Evolutionary conservation across 192 early-diverging fungal genomes (phyloP), one percentile per base, ranked within the genome.

Genomic region (Gonapodya prolifera): DNA sequence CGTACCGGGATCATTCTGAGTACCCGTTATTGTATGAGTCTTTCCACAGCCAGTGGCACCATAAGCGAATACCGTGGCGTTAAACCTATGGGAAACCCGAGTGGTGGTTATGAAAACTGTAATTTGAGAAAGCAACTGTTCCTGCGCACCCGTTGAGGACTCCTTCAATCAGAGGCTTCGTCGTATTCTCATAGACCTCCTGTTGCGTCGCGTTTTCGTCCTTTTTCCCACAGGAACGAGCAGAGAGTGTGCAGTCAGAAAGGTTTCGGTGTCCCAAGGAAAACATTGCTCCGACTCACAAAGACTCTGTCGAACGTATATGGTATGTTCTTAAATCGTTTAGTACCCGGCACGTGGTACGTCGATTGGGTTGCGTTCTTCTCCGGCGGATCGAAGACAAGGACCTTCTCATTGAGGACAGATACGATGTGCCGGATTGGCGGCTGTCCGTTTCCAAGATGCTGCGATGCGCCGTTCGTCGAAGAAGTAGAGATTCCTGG

Each of bases 21-120:
- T 87, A 13, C 91, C 91, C 29, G 85, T 86, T 78, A 94, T 94
- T 0, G 94, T 96, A 80, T 94, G 89, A 1, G 95, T 95, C 75
- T 96, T 96, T 17, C 95, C 95, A 35, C 91, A 91, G 2, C 93
- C 94, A 2, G 94, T 91, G 1, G 87, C 89, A 33, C 91, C 92
- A 61, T 96, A 96, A 0, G 94, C 94, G 84, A 96, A 96, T n/a
- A 94, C 90, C 1, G 93, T 95, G 33, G 93, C 89, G 78, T 96
- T 94, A 83, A 74, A 78, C 33, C 77, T 78, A 74, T n/a, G 28
- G 70, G 33, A 28, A 88, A 96, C 17, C 94, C 94, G 34, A 86
- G 78, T 80, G 94, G 83, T 18, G 94, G 90, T 0, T 86, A 86
- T 69, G 90, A 87, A 35, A 94, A 84, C 35, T 94, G 45, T 61